A percentile compares a stretch with the other conserved stretches of the same genome.
phyloP scores from a whole-genome alignment of 1,284 basidiomycete genomes.

The Cystobasidium pallidum region DNA sequence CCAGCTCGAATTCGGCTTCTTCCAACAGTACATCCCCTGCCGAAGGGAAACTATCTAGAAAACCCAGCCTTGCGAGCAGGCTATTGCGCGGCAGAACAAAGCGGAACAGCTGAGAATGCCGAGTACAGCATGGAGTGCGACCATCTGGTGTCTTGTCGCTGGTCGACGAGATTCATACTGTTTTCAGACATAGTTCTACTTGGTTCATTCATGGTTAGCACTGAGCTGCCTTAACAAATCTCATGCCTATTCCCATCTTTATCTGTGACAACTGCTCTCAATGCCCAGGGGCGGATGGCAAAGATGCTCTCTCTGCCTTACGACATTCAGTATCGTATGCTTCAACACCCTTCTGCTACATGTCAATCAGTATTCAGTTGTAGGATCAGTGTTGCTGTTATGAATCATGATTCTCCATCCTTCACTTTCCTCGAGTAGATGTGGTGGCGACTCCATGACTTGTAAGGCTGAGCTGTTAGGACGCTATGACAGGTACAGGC shows the following conservation, averaged over 20 bases:
- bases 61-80: constrained; percentile 24
- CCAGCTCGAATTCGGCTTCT: background rate
- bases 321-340: background rate
- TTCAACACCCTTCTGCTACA: background rate
- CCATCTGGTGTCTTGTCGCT: background rate
- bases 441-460: too few species aligned
- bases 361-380: background rate
- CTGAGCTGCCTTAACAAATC: too few species aligned
- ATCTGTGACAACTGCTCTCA: too few species aligned
- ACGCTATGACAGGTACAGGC: too few species aligned
- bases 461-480: too few species aligned
- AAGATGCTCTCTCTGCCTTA: background rate
- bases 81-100: constrained; percentile 23
- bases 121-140: background rate
- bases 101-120: background rate
- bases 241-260: too few species aligned
- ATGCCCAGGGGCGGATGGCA: background rate
- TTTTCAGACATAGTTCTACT: too few species aligned
- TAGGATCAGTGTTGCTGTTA: background rate
- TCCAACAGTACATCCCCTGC: constrained; percentile 8
- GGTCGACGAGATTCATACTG: background rate
- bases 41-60: constrained; percentile 21
- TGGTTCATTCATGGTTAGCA: too few species aligned
- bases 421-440: too few species aligned
- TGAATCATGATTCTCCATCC: too few species aligned